Evolutionary conservation across 2,329 filamentous ascomycete genomes (phyloP).

Genomic region (Aureobasidium uvarum): DNA sequence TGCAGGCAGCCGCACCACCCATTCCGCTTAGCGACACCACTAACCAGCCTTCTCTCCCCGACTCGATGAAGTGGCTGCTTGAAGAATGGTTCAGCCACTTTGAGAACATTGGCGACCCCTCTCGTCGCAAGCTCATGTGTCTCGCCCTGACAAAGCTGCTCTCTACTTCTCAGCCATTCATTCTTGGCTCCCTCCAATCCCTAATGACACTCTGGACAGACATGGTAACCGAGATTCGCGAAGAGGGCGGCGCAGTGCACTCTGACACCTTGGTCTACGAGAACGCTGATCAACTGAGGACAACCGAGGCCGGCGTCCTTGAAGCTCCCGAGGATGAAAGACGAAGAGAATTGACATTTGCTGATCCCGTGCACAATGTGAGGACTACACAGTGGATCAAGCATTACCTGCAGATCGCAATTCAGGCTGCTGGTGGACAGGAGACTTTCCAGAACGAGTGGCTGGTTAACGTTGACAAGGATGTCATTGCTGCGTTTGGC

Average conservation of each 20-base stretch:
- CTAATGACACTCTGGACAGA: constrained; percentile 74
- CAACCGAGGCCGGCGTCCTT: constrained; percentile 27
- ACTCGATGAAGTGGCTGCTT: constrained; percentile 49
- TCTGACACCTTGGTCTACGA: constrained; percentile 46
- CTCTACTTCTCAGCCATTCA: constrained; percentile 57
- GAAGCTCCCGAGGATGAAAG: constrained; percentile 49
- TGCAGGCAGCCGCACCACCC: constrained; percentile 41
- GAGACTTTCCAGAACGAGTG: constrained; percentile 65
- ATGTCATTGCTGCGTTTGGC: constrained; percentile 66
- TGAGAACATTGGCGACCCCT: constrained; percentile 64
- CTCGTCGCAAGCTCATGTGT: constrained; percentile 68
- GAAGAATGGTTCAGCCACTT: constrained; percentile 66
- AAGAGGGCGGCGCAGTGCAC: constrained; percentile 50
- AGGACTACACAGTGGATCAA: constrained; percentile 64
- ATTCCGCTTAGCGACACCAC: constrained; percentile 26
- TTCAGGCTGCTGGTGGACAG: constrained; percentile 61
- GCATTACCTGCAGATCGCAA: constrained; percentile 58
- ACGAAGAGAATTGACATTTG: constrained; percentile 52
- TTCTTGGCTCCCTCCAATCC: constrained; percentile 58
- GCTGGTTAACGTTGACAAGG: constrained; percentile 70
- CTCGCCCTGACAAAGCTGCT: constrained; percentile 70
- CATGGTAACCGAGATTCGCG: constrained; percentile 64
- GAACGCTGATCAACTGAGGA: constrained; percentile 32
- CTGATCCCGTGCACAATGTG: constrained; percentile 67
- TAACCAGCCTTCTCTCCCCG: constrained; percentile 34